phyloP scores from a whole-genome alignment of 192 early-diverging fungal species.

The Podila horticola region DNA sequence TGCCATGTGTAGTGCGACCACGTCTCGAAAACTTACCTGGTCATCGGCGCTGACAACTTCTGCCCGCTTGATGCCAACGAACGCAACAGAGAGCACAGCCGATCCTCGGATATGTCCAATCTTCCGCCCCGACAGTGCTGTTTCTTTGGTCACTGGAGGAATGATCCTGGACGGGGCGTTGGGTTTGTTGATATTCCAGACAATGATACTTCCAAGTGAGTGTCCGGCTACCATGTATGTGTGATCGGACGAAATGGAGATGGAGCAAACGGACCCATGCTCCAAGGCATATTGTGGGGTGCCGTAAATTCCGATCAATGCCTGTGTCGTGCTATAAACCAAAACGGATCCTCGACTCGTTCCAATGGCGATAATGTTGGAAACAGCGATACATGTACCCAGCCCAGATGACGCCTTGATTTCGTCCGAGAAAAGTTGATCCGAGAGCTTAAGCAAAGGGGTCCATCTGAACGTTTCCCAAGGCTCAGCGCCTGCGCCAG shows the following conservation, averaged over 20 bases:
- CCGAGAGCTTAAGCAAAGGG: slow-evolving; percentile 63
- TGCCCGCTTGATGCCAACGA: slow-evolving; percentile 63
- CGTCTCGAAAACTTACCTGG: slow-evolving; percentile 33
- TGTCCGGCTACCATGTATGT: slow-evolving; percentile 65
- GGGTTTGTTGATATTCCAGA: slow-evolving; percentile 66
- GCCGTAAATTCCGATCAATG: slow-evolving; percentile 50
- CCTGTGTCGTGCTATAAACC: slow-evolving; percentile 64
- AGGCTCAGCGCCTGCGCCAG: slow-evolving; percentile 50
- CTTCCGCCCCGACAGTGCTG: slow-evolving; percentile 59
- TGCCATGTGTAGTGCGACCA: background rate
- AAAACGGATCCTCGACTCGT: slow-evolving; percentile 65
- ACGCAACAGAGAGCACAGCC: slow-evolving; percentile 65
- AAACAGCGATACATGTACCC: slow-evolving; percentile 50
- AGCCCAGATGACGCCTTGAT: slow-evolving; percentile 41
- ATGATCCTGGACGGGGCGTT: slow-evolving; percentile 58
- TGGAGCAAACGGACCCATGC: slow-evolving; percentile 63
- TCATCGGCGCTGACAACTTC: slow-evolving; percentile 68
- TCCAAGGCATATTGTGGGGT: slow-evolving; percentile 54
- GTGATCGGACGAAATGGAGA: slow-evolving; percentile 67
- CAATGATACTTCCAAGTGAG: slow-evolving; percentile 62
- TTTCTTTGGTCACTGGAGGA: slow-evolving; percentile 55
- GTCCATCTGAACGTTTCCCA: slow-evolving; percentile 71
- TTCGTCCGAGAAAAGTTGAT: slow-evolving; percentile 62
- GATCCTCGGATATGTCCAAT: slow-evolving; percentile 67
- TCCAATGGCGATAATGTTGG: slow-evolving; percentile 67